These are phyloP conservation scores for Mallotus repandus DNA, from an alignment of 441 rosid species.

Conservation along the genomic window DNA sequence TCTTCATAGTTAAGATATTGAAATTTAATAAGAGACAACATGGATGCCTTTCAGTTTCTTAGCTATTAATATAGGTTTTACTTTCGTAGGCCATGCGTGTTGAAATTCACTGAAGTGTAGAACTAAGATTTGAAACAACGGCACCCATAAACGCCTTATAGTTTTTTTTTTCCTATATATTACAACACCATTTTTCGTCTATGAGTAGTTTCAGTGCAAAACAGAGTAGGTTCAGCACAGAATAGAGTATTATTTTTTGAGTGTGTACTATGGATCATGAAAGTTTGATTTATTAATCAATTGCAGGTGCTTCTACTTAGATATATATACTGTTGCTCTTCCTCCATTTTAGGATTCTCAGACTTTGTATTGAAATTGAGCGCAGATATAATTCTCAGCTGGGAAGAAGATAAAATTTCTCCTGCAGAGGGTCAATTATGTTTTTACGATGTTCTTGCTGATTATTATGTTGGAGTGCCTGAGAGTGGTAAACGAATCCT, in stretches of 20 bases:
- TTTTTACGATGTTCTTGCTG: slow-evolving; percentile 88
- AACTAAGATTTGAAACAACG: no score
- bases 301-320: background rate
- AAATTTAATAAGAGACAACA: no score
- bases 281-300: background rate
- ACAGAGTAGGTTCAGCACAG: background rate
- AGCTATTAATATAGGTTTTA: no score
- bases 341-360: slow-evolving; percentile 5
- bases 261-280: background rate
- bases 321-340: slow-evolving; percentile 1
- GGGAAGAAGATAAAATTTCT: slow-evolving; percentile 57
- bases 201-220: background rate
- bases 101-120: background rate
- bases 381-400: slow-evolving; percentile 72
- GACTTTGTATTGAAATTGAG: slow-evolving; percentile 35
- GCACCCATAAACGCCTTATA: no score
- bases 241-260: background rate
- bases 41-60: no score
- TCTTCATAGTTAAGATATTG: no score
- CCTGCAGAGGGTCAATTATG: slow-evolving; percentile 60
- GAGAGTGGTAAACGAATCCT: slow-evolving; percentile 72
- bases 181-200: no score
- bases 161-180: no score
- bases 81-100: background rate
- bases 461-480: slow-evolving; percentile 62